phyloP scores from a whole-genome alignment of 306 rosid species.

The Fragaria iinumae region DNA sequence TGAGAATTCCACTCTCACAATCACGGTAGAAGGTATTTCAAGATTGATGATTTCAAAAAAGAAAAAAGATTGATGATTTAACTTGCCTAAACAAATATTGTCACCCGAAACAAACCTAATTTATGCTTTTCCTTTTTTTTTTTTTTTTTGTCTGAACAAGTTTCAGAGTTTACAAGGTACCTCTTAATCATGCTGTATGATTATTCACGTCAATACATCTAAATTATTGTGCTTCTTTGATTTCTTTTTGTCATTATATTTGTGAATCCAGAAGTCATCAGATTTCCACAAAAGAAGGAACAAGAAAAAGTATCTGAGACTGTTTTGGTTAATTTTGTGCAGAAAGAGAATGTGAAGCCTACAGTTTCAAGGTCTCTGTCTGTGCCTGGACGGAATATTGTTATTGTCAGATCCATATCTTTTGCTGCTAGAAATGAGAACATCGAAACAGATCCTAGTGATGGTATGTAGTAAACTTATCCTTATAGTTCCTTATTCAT shows the following conservation, averaged over 20 bases:
- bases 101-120: no score
- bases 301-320: background rate
- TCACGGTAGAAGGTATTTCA: no score
- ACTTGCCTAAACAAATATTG: no score
- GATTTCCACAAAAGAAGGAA: background rate
- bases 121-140: no score
- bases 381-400: slow-evolving; percentile 67
- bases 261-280: background rate
- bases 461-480: slow-evolving; percentile 48
- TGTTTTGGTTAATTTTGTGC: slow-evolving; percentile 38
- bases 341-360: slow-evolving; percentile 58
- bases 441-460: slow-evolving; percentile 44
- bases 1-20: background rate
- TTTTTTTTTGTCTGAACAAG: no score
- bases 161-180: background rate
- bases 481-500: background rate
- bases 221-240: background rate
- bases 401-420: slow-evolving; percentile 81
- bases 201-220: background rate
- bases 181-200: background rate
- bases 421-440: slow-evolving; percentile 50
- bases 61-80: no score
- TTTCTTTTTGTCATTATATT: background rate
- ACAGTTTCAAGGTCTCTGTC: slow-evolving; percentile 90
- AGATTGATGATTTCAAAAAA: no score